Evolutionary conservation across 257 asterid genomes (phyloP).

Genomic region (Jacaranda mimosifolia): DNA sequence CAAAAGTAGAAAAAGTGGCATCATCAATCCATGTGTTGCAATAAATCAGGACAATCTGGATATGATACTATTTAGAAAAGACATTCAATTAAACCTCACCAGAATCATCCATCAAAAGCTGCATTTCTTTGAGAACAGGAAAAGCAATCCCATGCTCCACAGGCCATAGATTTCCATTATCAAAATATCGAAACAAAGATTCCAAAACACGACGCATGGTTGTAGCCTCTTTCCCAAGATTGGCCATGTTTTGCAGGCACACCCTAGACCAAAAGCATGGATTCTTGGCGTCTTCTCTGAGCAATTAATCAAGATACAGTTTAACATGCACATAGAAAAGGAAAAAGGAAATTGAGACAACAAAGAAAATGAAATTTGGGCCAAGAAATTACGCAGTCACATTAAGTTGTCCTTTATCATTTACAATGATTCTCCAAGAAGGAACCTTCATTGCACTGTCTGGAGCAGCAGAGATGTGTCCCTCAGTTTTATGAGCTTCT

Average conservation of each 20-base stretch:
- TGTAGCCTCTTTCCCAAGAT: constrained; percentile 94
- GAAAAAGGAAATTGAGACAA: not conserved
- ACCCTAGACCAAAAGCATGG: constrained; percentile 94
- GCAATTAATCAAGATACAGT: constrained; percentile 34
- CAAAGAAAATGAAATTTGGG: constrained; percentile 27
- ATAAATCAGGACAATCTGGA: too few relatives aligned
- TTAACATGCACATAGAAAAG: constrained; percentile 19
- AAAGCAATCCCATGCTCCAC: constrained; percentile 74
- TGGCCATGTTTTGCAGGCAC: constrained; percentile 94
- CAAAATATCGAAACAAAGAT: constrained; percentile 89
- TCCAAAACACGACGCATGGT: constrained; percentile 98
- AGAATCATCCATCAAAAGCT: constrained; percentile 83
- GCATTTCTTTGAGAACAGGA: constrained; percentile 94
- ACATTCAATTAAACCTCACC: constrained; percentile 52
- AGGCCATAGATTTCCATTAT: constrained; percentile 80
- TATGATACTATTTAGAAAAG: not conserved
- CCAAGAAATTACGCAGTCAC: constrained; percentile 67
- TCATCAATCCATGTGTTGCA: not conserved
- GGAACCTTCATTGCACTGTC: constrained; percentile 62
- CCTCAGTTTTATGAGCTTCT: constrained; percentile 78
- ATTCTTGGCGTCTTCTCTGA: constrained; percentile 76
- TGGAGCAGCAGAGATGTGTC: constrained; percentile 54
- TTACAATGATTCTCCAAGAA: constrained; percentile 74
- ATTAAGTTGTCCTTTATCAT: constrained; percentile 82
- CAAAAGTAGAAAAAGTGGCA: not conserved